Evolutionary conservation across 768 basidiomycete species (phyloP).

Genomic region (Trametes villosa): DNA sequence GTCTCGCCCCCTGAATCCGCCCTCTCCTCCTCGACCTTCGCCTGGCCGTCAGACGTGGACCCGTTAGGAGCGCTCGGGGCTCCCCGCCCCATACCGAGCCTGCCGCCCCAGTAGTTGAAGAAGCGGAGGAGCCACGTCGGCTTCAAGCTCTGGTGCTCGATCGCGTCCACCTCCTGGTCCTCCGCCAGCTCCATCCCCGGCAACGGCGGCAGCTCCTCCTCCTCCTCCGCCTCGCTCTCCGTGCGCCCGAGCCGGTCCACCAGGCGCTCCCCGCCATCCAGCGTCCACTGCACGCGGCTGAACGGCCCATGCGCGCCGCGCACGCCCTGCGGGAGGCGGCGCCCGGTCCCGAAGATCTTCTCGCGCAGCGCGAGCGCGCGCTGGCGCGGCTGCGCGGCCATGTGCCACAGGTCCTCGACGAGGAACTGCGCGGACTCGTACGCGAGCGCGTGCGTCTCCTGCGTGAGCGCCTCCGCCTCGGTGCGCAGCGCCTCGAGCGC

Average conservation of each 20-base stretch:
- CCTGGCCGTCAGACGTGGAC: conserved; percentile 24
- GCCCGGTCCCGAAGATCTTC: conserved; percentile 68
- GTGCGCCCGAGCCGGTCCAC: conserved; percentile 75
- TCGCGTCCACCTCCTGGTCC: conserved; percentile 55
- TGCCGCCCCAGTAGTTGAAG: conserved; percentile 78
- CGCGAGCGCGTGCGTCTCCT: conserved; percentile 66
- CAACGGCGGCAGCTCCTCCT: conserved; percentile 44
- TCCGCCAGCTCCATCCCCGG: conserved; percentile 32
- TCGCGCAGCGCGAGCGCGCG: conserved; percentile 69
- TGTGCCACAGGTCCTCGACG: conserved; percentile 68
- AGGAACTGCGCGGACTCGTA: conserved; percentile 76
- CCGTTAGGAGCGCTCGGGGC: not conserved
- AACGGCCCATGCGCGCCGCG: conserved; percentile 63
- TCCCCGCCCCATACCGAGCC: conserved; percentile 45
- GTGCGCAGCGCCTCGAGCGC: conserved; percentile 54
- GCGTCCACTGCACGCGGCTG: conserved; percentile 70
- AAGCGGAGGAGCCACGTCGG: conserved; percentile 80
- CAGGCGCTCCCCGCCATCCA: conserved; percentile 62
- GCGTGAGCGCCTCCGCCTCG: conserved; percentile 56
- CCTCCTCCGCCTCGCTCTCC: conserved; percentile 79
- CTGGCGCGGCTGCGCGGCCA: conserved; percentile 59
- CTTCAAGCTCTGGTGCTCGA: conserved; percentile 60
- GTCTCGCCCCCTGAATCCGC: conserved; percentile 2
- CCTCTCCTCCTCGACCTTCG: conserved; percentile 5
- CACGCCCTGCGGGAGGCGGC: conserved; percentile 53